These are phyloP conservation scores for Penicillium crystallinum DNA, from an alignment of 495 filamentous ascomycete species.

Conservation along the genomic window DNA sequence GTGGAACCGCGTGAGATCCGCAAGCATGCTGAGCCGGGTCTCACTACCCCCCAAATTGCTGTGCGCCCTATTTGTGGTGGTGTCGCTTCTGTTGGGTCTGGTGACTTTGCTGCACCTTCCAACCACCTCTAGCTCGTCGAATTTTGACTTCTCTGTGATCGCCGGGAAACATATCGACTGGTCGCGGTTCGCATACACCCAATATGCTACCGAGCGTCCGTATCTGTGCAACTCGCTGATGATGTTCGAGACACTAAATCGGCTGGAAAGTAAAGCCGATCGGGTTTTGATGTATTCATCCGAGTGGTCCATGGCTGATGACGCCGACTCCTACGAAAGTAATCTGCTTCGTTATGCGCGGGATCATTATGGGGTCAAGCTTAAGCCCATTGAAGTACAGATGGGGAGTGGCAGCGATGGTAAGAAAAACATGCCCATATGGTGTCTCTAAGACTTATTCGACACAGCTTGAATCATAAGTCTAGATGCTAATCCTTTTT, in stretches of 20 bases:
- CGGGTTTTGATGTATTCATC: constrained; percentile 56
- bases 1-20: background rate
- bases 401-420: constrained; percentile 17
- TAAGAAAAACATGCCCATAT: constrained; percentile 20
- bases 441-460: background rate
- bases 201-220: constrained; percentile 55
- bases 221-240: constrained; percentile 67
- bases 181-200: constrained; percentile 54
- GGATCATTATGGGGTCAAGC: constrained; percentile 51
- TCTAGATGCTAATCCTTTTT: background rate
- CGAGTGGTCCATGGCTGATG: constrained; percentile 26
- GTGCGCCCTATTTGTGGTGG: background rate
- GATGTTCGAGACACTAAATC: constrained; percentile 54
- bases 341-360: constrained; percentile 50
- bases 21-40: background rate
- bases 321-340: constrained; percentile 31
- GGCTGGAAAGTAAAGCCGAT: constrained; percentile 51
- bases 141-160: background rate
- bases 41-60: background rate
- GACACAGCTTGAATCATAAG: background rate
- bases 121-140: background rate
- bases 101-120: background rate
- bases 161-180: constrained; percentile 29
- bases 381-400: constrained; percentile 49
- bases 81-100: background rate